phyloP scores from a whole-genome alignment of 192 early-diverging fungal species.

The Geranomyces michiganensis region DNA sequence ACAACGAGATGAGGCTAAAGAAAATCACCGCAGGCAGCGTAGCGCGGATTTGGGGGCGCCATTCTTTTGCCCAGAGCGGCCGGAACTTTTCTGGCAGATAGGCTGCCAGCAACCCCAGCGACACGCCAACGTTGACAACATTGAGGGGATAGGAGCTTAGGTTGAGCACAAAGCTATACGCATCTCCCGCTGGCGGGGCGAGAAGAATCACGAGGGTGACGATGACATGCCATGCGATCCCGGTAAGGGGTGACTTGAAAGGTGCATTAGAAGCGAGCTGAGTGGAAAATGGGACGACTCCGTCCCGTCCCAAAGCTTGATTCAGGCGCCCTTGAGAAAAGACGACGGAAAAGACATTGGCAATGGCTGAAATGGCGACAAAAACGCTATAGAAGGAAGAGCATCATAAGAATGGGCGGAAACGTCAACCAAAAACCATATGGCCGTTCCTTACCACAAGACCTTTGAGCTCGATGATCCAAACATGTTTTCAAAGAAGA shows the following conservation, averaged over 20 bases:
- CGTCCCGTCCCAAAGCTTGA: slow-evolving; percentile 26
- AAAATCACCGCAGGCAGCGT: slow-evolving; percentile 50
- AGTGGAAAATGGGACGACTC: slow-evolving; percentile 25
- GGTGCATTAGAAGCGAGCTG: slow-evolving; percentile 19
- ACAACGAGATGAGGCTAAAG: slow-evolving; percentile 33
- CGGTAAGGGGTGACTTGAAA: slow-evolving; percentile 23
- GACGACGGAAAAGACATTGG: slow-evolving; percentile 26
- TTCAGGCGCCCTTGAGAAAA: slow-evolving; percentile 31
- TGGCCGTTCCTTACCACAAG: slow-evolving; percentile 2
- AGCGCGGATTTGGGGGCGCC: slow-evolving; percentile 54
- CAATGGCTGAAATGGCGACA: slow-evolving; percentile 21
- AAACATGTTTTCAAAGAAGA: slow-evolving; percentile 60
- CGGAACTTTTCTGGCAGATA: slow-evolving; percentile 44
- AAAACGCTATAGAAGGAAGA: slow-evolving; percentile 38
- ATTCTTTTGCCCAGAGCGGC: slow-evolving; percentile 30
- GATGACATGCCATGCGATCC: slow-evolving; percentile 15
- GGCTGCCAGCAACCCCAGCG: slow-evolving; percentile 50
- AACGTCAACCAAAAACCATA: slow-evolving; percentile 49
- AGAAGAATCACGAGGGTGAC: slow-evolving; percentile 25
- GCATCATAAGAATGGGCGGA: too few relatives aligned
- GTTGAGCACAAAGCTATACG: slow-evolving; percentile 66
- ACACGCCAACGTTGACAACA: slow-evolving; percentile 62
- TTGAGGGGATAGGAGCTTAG: slow-evolving; percentile 63
- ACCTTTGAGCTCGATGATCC: slow-evolving; percentile 38
- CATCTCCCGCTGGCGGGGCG: slow-evolving; percentile 40